Evolutionary conservation across 1,139 yeast species (phyloP).

Genomic region (Kodamaea fungicola): DNA sequence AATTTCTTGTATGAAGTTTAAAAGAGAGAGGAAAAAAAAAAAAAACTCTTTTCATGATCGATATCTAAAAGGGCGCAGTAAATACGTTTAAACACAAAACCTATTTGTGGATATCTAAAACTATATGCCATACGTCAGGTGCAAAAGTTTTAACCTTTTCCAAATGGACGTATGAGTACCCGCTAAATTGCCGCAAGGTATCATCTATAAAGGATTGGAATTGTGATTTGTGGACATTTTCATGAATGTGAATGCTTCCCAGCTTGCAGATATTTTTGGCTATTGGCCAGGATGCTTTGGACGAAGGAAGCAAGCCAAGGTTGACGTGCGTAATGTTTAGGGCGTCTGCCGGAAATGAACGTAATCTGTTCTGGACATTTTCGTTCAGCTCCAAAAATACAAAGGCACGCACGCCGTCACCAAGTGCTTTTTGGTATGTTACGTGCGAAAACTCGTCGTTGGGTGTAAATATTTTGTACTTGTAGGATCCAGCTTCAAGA

Average conservation of each 20-base stretch:
- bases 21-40: too few relatives aligned
- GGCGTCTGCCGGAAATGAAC: constrained; percentile 13
- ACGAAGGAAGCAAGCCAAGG: constrained; percentile 72
- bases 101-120: constrained; percentile 41
- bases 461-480: constrained; percentile 27
- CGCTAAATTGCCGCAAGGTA: constrained; percentile 19
- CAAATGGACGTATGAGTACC: constrained; percentile 23
- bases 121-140: constrained; percentile 81
- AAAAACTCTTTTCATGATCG: constrained; percentile 1
- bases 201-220: constrained; percentile 33
- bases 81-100: neutral
- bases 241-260: constrained; percentile 62
- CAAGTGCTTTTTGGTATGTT: constrained; percentile 7
- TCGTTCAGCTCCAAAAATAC: constrained; percentile 65
- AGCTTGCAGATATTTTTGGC: constrained; percentile 21
- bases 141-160: constrained; percentile 81
- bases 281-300: constrained; percentile 57
- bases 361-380: constrained; percentile 40
- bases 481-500: constrained; percentile 42
- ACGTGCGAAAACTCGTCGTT: constrained; percentile 26
- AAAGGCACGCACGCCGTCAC: constrained; percentile 22
- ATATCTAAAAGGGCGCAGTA: constrained; percentile 2
- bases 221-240: constrained; percentile 54
- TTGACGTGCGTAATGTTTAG: constrained; percentile 59
- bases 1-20: too few relatives aligned